Evolutionary conservation across 345 rosid species (phyloP), one percentile per base, ranked within the genome.

Genomic region (Abelmoschus esculentus): DNA sequence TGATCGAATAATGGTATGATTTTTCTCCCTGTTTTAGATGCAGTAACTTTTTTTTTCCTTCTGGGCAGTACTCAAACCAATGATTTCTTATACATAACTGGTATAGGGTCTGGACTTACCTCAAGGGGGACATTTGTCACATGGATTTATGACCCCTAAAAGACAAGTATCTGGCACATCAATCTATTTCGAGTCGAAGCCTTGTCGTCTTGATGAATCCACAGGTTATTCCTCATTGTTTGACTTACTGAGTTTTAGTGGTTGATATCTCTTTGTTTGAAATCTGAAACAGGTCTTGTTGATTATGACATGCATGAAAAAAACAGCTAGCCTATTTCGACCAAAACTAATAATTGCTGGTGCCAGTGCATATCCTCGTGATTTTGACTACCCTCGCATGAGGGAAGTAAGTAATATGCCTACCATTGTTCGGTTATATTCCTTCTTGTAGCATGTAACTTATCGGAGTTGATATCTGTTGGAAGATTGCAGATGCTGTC

Each of bases 111-210:
- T 91, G 88, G 97, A 91, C 78, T 83, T 93, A 60, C 91, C 97
- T 76, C 97, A 93, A 56, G 98, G 96, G 1, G 97, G 97, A 28
- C 97, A 93, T 74, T 70, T 93, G 78, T 91, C 98, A 69, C 97
- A 91, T 80, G 98, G 98, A 22, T 93, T 91, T 77, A 91, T 91
- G 98, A 91, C 98, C 66, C 84, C 96, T 44, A 91, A 91, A 81
- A 84, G 96, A 52, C 84, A 95, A 59, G 97, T 93, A 15, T 91
- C 98, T 74, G 98, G 86, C 63, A 93, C 98, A 54, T 93, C 98
- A 46, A 86, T 91, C 58, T 93, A 89, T 78, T 93, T 93, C 57
- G 97, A 91, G 83, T 89, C 97, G 17, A 89, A 91, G 98, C 96
- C 98, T 52, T 93, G 89, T 74, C 82, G 97, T 50, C 97, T 93